Evolutionary conservation across 352 stramenopile species (phyloP).

Genomic region (Phytophthora quininea): DNA sequence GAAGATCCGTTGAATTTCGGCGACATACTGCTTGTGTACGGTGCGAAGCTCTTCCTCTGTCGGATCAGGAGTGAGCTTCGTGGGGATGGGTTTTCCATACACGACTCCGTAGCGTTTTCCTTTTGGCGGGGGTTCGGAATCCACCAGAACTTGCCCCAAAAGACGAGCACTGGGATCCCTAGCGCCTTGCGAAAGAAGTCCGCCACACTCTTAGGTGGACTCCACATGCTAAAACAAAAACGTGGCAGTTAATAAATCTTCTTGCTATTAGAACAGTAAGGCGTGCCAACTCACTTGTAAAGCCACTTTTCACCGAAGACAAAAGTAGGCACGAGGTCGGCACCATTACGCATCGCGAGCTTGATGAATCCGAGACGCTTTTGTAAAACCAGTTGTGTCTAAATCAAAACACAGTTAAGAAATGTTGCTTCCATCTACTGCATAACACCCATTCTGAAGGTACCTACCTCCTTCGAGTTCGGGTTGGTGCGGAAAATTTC

Average conservation of each 20-base stretch:
- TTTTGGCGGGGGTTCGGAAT: slow-evolving; percentile 34
- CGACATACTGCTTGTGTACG: slow-evolving; percentile 38
- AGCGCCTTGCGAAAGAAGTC: slow-evolving; percentile 33
- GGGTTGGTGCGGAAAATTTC: slow-evolving; percentile 56
- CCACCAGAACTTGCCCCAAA: slow-evolving; percentile 47
- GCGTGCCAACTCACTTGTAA: slow-evolving; percentile 39
- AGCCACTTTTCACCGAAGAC: slow-evolving; percentile 65
- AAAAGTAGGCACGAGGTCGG: slow-evolving; percentile 52
- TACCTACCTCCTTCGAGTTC: slow-evolving; percentile 48
- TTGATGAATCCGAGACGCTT: slow-evolving; percentile 55
- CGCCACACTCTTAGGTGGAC: slow-evolving; percentile 27
- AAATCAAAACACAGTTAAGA: neutral
- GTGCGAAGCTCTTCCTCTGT: slow-evolving; percentile 30
- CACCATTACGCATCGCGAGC: slow-evolving; percentile 48
- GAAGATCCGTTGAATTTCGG: slow-evolving; percentile 36
- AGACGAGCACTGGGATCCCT: slow-evolving; percentile 39
- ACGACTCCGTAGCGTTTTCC: slow-evolving; percentile 45
- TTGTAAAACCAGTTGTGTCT: slow-evolving; percentile 48
- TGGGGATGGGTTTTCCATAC: slow-evolving; percentile 42
- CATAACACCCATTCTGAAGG: no score
- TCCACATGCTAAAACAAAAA: slow-evolving; percentile 32
- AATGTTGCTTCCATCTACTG: neutral
- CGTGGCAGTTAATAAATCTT: no score
- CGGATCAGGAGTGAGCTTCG: slow-evolving; percentile 20
- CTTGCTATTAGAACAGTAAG: neutral